Evolutionary conservation across 805 yeast species (phyloP).

Genomic region (Phaffomyces antillensis): DNA sequence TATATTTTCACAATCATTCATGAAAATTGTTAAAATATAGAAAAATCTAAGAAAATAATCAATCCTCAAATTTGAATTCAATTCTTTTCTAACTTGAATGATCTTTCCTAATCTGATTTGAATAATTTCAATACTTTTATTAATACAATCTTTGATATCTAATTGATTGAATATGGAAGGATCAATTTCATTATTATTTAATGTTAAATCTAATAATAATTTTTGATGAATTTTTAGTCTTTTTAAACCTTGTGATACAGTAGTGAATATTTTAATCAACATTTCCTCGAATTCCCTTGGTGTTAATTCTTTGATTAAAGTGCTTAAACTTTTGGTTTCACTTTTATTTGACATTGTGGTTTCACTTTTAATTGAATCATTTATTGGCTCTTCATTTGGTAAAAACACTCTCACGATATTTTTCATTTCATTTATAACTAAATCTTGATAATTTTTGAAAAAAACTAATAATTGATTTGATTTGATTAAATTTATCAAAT

Average conservation of each 20-base stretch:
- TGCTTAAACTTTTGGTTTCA: slow-evolving; percentile 26
- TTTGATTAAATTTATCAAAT: slow-evolving; percentile 49
- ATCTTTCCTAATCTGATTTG: slow-evolving; percentile 76
- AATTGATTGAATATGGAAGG: slow-evolving; percentile 43
- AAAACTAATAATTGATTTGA: slow-evolving; percentile 59
- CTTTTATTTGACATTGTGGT: slow-evolving; percentile 6
- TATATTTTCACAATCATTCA: slow-evolving; percentile 77
- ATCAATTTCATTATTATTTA: slow-evolving; percentile 29
- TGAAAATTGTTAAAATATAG: slow-evolving; percentile 58
- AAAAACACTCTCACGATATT: slow-evolving; percentile 57
- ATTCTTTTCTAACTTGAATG: slow-evolving; percentile 68
- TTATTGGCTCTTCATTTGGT: slow-evolving; percentile 40
- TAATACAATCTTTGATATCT: slow-evolving; percentile 61
- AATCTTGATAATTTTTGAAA: slow-evolving; percentile 57
- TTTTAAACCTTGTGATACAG: slow-evolving; percentile 64
- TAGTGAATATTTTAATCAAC: slow-evolving; percentile 53
- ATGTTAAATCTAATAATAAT: slow-evolving; percentile 61
- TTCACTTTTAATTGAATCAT: slow-evolving; percentile 9
- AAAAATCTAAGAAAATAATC: slow-evolving; percentile 63
- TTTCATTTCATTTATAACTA: slow-evolving; percentile 64
- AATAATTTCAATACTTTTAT: slow-evolving; percentile 59
- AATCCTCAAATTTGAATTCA: slow-evolving; percentile 49
- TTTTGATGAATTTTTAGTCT: slow-evolving; percentile 76
- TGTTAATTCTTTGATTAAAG: slow-evolving; percentile 53
- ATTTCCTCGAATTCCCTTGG: slow-evolving; percentile 71